Conservation (phyloP, 2,329 filamentous ascomycete species). For the Rhexocercosporidium sp. region DNA sequence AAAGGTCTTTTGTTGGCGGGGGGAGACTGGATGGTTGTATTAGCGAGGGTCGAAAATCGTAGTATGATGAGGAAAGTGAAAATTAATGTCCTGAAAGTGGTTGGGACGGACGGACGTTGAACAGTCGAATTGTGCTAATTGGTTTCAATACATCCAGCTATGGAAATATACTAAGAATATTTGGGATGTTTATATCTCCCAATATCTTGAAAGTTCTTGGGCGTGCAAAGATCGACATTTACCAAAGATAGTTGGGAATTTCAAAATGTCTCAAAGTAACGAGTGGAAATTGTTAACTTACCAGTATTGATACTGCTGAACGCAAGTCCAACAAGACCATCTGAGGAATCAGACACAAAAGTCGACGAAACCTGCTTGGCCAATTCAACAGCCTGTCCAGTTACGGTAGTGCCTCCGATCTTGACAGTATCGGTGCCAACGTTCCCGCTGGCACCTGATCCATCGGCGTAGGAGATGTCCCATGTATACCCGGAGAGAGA, state of each 20-base stretch:
- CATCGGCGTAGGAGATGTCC: conserved; percentile 44
- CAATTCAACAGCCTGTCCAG: conserved; percentile 40
- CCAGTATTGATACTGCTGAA: conserved; percentile 42
- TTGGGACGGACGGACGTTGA: not conserved
- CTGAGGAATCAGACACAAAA: conserved; percentile 44
- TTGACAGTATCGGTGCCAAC: conserved; percentile 43
- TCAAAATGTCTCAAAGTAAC: not conserved
- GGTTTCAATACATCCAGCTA: not conserved
- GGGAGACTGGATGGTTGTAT: conserved; percentile 27
- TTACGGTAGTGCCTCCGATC: conserved; percentile 41
- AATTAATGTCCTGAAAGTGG: not conserved
- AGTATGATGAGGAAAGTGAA: too few species aligned
- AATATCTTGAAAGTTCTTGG: too few species aligned
- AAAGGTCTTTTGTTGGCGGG: conserved; percentile 38
- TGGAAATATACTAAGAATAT: not conserved
- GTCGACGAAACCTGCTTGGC: conserved; percentile 38
- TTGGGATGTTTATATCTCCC: too few species aligned
- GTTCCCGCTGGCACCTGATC: conserved; percentile 40
- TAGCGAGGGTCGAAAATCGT: not conserved
- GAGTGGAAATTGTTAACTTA: not conserved
- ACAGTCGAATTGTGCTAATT: not conserved
- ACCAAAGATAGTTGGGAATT: not conserved
- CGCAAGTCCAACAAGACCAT: conserved; percentile 68
- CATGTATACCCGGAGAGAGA: conserved; percentile 36
- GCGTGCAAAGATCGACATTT: too few species aligned